Conservation (phyloP, 176 grass and related monocot genomes). For the Pontederia paniculata region DNA sequence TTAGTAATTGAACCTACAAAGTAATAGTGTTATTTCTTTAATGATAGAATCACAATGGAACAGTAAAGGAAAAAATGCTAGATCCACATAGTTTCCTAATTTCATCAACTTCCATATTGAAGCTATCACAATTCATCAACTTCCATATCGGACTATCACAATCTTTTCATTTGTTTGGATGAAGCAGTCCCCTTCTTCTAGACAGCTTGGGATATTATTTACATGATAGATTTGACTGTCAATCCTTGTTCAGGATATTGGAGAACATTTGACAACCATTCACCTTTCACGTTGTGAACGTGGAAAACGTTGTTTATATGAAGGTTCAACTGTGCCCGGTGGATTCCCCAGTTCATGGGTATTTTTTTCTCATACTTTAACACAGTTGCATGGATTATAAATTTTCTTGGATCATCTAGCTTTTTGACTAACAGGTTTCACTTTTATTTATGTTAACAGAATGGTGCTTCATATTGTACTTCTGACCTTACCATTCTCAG, state of each 20-base stretch:
- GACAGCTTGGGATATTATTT: no score
- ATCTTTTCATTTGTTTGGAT: not conserved
- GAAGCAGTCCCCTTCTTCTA: not conserved
- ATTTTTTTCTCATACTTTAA: slow-evolving; percentile 20
- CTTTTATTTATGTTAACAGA: slow-evolving; percentile 28
- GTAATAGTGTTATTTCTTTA: no score
- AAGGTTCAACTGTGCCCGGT: slow-evolving; percentile 73
- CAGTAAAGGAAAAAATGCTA: no score
- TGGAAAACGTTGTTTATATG: slow-evolving; percentile 80
- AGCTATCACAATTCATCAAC: not conserved
- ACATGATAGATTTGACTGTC: not conserved
- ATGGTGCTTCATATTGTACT: slow-evolving; percentile 68
- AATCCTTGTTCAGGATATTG: slow-evolving; percentile 64
- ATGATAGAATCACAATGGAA: no score
- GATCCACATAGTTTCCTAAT: no score
- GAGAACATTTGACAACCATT: slow-evolving; percentile 81
- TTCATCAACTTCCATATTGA: not conserved
- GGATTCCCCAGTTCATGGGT: slow-evolving; percentile 94
- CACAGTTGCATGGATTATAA: not conserved
- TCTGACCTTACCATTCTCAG: slow-evolving; percentile 72
- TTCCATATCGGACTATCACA: not conserved
- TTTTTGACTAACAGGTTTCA: not conserved
- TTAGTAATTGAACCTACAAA: no score
- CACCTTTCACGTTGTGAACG: slow-evolving; percentile 74
- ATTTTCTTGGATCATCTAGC: not conserved